Conservation (phyloP, 169 alveolate species). For the Fabrea salina region DNA sequence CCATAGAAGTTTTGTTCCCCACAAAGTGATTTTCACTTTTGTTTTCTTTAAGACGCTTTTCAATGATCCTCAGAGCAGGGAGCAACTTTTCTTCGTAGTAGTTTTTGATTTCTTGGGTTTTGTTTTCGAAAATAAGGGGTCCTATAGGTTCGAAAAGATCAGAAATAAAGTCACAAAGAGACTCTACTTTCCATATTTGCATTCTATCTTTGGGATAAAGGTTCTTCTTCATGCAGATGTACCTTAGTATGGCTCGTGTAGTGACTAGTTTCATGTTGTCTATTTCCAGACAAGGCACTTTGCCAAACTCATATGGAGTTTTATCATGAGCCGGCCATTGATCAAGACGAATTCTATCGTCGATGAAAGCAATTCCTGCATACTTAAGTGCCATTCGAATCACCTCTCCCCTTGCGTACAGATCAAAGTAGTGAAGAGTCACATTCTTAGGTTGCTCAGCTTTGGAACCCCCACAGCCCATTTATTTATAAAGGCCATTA, state of each 20-base stretch:
- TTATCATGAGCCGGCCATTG: constrained; percentile 3
- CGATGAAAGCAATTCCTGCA: constrained; percentile 40
- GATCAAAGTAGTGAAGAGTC: constrained; percentile 47
- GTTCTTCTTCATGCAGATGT: constrained; percentile 32
- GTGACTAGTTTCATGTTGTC: constrained; percentile 26
- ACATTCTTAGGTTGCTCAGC: too few species aligned
- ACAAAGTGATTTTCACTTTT: constrained; percentile 7
- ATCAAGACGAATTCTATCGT: constrained; percentile 21
- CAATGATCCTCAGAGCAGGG: neutral
- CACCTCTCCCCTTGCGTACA: constrained; percentile 56
- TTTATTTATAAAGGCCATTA: too few species aligned
- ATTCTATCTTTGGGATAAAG: constrained; percentile 34
- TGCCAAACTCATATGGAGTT: neutral
- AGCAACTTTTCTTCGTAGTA: neutral
- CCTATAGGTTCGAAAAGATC: constrained; percentile 4
- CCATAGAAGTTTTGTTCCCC: constrained; percentile 4
- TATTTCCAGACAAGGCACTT: constrained; percentile 22
- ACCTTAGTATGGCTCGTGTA: constrained; percentile 34
- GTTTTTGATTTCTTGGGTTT: neutral
- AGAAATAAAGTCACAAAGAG: neutral
- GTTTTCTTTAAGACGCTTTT: neutral
- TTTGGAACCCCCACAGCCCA: too few species aligned
- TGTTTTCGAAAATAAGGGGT: neutral
- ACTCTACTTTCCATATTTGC: neutral
- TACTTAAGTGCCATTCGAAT: constrained; percentile 44